phyloP scores from a whole-genome alignment of 768 basidiomycete species.

The Agrocybe chaxingu region DNA sequence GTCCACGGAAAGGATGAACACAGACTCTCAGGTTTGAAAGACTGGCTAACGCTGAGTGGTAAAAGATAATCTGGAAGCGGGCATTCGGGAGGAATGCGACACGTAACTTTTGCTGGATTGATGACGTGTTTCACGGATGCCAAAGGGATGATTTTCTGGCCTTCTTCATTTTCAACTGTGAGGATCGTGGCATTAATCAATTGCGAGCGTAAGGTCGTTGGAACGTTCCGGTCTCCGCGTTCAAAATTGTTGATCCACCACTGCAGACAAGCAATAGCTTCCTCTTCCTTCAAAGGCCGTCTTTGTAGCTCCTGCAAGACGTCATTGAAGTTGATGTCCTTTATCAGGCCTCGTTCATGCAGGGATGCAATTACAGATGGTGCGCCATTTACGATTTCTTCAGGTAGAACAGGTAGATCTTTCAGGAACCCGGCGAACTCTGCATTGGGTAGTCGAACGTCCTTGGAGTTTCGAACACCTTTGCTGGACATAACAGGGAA shows the following conservation, averaged over 20 bases:
- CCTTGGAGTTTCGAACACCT: slow-evolving; percentile 63
- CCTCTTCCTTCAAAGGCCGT: slow-evolving; percentile 65
- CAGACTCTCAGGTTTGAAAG: slow-evolving; percentile 51
- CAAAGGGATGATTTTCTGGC: slow-evolving; percentile 63
- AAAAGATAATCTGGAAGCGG: slow-evolving; percentile 76
- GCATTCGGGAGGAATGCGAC: slow-evolving; percentile 64
- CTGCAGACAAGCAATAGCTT: slow-evolving; percentile 78
- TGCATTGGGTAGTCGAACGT: slow-evolving; percentile 73
- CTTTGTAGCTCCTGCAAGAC: slow-evolving; percentile 73
- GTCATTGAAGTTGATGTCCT: slow-evolving; percentile 76
- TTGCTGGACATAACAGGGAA: slow-evolving; percentile 74
- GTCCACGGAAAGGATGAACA: slow-evolving; percentile 65
- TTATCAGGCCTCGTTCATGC: slow-evolving; percentile 61
- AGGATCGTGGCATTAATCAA: slow-evolving; percentile 75
- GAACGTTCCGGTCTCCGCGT: slow-evolving; percentile 32
- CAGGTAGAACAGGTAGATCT: slow-evolving; percentile 70
- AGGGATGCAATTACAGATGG: slow-evolving; percentile 59
- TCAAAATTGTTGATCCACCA: slow-evolving; percentile 71
- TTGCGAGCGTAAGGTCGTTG: slow-evolving; percentile 47
- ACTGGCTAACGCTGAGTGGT: slow-evolving; percentile 60
- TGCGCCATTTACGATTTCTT: slow-evolving; percentile 53
- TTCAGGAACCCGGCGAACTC: slow-evolving; percentile 75
- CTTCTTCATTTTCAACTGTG: slow-evolving; percentile 28
- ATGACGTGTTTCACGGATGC: slow-evolving; percentile 69
- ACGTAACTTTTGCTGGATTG: slow-evolving; percentile 51